Percentiles rank a stretch among this genome's conserved stretches.
These are phyloP conservation scores for Sarcomyxa edulis DNA, from an alignment of 768 basidiomycete genomes.

Conservation along the genomic window DNA sequence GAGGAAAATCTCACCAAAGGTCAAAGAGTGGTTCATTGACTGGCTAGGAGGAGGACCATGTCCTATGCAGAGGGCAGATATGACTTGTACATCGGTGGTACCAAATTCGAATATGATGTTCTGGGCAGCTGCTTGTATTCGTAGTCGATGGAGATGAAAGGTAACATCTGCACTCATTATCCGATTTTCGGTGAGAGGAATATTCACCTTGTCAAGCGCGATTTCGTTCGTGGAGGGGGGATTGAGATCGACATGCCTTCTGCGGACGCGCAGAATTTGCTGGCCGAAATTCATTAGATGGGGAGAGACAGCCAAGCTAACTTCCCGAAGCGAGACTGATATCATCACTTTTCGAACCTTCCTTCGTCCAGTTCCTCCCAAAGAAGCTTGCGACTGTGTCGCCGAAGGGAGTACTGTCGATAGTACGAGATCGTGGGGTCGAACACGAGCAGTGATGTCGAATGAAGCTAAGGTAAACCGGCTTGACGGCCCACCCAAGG, in stretches of 20 bases:
- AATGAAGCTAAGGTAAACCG: slow-evolving; percentile 29
- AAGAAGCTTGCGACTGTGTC: slow-evolving; percentile 41
- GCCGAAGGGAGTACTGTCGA: slow-evolving; percentile 9
- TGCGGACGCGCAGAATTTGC: slow-evolving; percentile 44
- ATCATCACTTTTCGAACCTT: slow-evolving; percentile 25
- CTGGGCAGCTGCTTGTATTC: slow-evolving; percentile 63
- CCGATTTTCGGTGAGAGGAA: slow-evolving; percentile 7
- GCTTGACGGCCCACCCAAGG: slow-evolving; percentile 25
- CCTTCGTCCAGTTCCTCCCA: slow-evolving; percentile 28
- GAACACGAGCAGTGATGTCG: slow-evolving; percentile 16
- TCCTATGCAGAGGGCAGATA: slow-evolving; percentile 25
- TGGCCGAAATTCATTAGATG: slow-evolving; percentile 57
- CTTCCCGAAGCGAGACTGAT: slow-evolving; percentile 32
- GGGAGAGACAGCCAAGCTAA: slow-evolving; percentile 43
- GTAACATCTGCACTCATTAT: slow-evolving; percentile 31
- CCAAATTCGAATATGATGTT: slow-evolving; percentile 64
- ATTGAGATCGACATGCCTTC: slow-evolving; percentile 25
- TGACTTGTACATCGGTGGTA: slow-evolving; percentile 31
- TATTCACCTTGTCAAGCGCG: neutral
- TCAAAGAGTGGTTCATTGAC: slow-evolving; percentile 42
- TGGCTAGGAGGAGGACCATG: slow-evolving; percentile 20
- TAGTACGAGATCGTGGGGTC: slow-evolving; percentile 18
- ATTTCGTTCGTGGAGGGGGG: neutral
- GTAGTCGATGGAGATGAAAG: slow-evolving; percentile 36
- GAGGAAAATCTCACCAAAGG: slow-evolving; percentile 48